Evolutionary conservation across 1,284 basidiomycete genomes (phyloP).

Genomic region (Ganoderma sinense): DNA sequence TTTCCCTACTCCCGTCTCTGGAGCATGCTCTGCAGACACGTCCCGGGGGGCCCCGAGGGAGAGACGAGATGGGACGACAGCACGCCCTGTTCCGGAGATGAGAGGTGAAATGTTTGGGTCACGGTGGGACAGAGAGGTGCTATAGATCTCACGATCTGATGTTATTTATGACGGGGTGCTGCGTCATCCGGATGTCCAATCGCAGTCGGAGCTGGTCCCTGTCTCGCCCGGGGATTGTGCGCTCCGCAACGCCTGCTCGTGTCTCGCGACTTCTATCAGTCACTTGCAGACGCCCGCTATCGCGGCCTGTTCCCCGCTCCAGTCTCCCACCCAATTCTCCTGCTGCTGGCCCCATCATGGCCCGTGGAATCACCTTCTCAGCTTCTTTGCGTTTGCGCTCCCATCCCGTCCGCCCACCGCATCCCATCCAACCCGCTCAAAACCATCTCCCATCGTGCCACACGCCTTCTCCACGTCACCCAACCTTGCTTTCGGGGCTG

Average conservation of each 20-base stretch:
- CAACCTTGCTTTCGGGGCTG: background rate
- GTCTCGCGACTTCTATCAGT: background rate
- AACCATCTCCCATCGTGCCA: conserved; percentile 14
- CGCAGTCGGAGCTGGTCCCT: background rate
- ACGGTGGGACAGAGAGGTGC: conserved; percentile 4
- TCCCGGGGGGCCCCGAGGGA: conserved; percentile 8
- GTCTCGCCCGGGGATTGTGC: conserved; percentile 10
- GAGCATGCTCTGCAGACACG: background rate
- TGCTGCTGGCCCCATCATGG: background rate
- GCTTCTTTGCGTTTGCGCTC: background rate
- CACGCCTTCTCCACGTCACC: background rate
- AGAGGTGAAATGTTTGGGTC: background rate
- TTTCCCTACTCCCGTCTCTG: conserved; percentile 10
- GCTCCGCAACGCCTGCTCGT: conserved; percentile 26
- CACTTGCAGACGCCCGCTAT: background rate
- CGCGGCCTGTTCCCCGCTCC: background rate
- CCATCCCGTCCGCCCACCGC: background rate
- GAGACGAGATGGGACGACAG: background rate
- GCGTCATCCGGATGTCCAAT: conserved; percentile 23
- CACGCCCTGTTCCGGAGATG: background rate
- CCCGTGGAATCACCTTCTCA: background rate
- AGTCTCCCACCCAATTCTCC: background rate
- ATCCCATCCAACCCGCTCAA: conserved; percentile 3
- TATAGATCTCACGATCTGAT: conserved; percentile 27
- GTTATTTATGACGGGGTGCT: conserved; percentile 20